Evolutionary conservation across 495 filamentous ascomycete genomes (phyloP).

Genomic region (Lepraria neglecta): DNA sequence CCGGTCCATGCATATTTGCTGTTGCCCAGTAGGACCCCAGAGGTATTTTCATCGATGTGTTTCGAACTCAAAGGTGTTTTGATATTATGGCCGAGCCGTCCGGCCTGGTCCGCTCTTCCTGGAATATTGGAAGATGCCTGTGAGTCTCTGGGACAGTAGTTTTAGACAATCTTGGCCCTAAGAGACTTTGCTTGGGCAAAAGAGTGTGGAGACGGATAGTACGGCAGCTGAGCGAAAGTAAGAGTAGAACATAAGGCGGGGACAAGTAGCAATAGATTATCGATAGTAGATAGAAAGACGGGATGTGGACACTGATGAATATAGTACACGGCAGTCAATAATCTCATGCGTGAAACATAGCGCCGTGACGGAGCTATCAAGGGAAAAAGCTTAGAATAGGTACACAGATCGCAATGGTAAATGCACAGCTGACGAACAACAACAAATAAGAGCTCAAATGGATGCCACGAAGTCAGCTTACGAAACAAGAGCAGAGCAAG

Average conservation of each 20-base stretch:
- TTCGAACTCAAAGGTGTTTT: background rate
- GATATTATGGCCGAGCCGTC: background rate
- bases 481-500: constrained; percentile 7
- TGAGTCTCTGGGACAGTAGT: background rate
- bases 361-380: background rate
- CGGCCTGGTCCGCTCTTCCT: background rate
- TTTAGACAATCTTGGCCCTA: background rate
- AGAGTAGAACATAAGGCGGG: background rate
- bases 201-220: constrained; percentile 13
- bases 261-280: background rate
- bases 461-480: background rate
- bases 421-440: constrained; percentile 4
- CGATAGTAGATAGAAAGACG: background rate
- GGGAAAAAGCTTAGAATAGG: background rate
- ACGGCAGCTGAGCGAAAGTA: constrained; percentile 11
- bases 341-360: constrained; percentile 5
- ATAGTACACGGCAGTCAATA: constrained; percentile 4
- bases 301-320: constrained; percentile 1
- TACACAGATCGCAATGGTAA: constrained; percentile 4
- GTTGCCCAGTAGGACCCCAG: constrained; percentile 1
- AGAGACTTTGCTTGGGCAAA: constrained; percentile 8
- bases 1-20: constrained; percentile 11
- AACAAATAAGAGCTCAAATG: constrained; percentile 19
- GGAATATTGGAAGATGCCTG: background rate
- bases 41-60: background rate